Evolutionary conservation across 371 early-diverging fungal genomes (phyloP).

Genomic region (Mortierella sp.): DNA sequence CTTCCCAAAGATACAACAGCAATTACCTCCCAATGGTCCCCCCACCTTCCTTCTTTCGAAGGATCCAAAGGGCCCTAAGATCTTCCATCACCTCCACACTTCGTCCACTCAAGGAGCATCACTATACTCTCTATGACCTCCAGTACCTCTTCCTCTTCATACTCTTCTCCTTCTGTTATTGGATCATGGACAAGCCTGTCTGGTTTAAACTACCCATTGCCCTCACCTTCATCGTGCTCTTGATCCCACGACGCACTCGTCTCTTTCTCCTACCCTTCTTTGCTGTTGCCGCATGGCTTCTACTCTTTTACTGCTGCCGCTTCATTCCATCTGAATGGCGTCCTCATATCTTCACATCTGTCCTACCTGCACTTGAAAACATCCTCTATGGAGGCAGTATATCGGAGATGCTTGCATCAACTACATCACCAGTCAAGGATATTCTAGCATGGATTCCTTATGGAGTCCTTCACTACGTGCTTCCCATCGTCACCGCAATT

Average conservation of each 20-base stretch:
- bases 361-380: conserved; percentile 77
- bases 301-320: conserved; percentile 73
- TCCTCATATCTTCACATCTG: conserved; percentile 74
- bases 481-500: conserved; percentile 67
- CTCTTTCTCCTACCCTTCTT: conserved; percentile 66
- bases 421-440: conserved; percentile 68
- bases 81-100: conserved; percentile 30
- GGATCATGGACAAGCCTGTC: conserved; percentile 54
- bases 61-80: conserved; percentile 27
- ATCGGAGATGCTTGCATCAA: conserved; percentile 70
- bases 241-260: conserved; percentile 52
- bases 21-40: conserved; percentile 20
- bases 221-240: conserved; percentile 31
- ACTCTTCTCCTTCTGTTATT: conserved; percentile 53
- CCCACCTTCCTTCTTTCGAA: conserved; percentile 29
- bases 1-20: not conserved
- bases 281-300: conserved; percentile 73
- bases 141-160: conserved; percentile 57
- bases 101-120: conserved; percentile 36
- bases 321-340: conserved; percentile 71
- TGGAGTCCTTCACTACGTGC: conserved; percentile 77
- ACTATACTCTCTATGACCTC: conserved; percentile 53
- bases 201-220: conserved; percentile 53
- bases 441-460: conserved; percentile 81
- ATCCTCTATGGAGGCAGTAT: conserved; percentile 79